Evolutionary conservation across 805 yeast species (phyloP).

Genomic region (Candida dajiaensis): DNA sequence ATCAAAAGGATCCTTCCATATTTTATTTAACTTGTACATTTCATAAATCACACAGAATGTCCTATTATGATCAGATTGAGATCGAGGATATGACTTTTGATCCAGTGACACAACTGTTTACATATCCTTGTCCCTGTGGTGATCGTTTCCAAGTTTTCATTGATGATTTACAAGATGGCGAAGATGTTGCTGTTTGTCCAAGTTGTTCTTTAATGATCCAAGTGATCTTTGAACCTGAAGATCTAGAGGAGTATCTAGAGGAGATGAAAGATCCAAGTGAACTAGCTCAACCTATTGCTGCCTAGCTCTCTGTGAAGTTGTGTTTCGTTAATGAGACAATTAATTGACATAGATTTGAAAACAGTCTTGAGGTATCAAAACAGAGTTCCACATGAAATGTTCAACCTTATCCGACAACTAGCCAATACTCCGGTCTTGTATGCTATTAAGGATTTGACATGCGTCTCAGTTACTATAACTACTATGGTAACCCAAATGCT

Average conservation of each 20-base stretch:
- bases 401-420: too few relatives aligned
- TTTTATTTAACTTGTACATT: too few relatives aligned
- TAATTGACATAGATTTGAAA: too few relatives aligned
- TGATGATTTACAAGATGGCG: constrained; percentile 86
- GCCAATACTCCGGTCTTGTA: too few relatives aligned
- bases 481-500: too few relatives aligned
- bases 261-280: constrained; percentile 26
- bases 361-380: too few relatives aligned
- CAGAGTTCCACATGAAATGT: too few relatives aligned
- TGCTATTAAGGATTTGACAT: too few relatives aligned
- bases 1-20: neutral
- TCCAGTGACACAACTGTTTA: constrained; percentile 70
- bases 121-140: constrained; percentile 98
- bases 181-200: constrained; percentile 93
- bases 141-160: constrained; percentile 83
- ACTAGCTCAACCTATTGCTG: constrained; percentile 16
- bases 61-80: constrained; percentile 88
- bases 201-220: constrained; percentile 91
- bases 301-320: too few relatives aligned
- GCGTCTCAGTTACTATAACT: too few relatives aligned
- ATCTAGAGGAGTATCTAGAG: constrained; percentile 36
- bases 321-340: too few relatives aligned
- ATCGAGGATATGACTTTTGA: constrained; percentile 96
- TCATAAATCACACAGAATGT: constrained; percentile 28
- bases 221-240: constrained; percentile 74